phyloP scores from a whole-genome alignment of 2,329 filamentous ascomycete genomes.

The Aspergillus novofumigatus region DNA sequence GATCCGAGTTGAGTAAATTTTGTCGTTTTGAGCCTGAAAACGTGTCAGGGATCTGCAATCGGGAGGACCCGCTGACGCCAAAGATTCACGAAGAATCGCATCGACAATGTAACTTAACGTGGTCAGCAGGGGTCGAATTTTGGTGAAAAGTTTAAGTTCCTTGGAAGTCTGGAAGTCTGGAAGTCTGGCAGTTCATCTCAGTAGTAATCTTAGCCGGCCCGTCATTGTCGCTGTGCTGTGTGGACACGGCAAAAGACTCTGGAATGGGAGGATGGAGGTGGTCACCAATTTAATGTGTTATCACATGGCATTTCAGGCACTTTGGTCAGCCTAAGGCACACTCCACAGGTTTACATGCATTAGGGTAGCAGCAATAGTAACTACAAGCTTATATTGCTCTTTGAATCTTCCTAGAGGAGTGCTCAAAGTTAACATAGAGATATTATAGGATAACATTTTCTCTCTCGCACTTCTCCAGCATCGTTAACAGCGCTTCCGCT shows the following conservation, averaged over 20 bases:
- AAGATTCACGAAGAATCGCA: neutral
- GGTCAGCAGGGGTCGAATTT: neutral
- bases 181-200: too few relatives aligned
- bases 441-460: conserved; percentile 24
- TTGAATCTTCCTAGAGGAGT: too few relatives aligned
- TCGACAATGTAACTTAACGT: neutral
- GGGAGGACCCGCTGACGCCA: conserved; percentile 10
- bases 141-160: neutral
- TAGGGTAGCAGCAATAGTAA: too few relatives aligned
- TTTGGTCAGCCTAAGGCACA: neutral
- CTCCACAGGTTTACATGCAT: too few relatives aligned
- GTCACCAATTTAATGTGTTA: neutral
- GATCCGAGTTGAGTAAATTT: neutral
- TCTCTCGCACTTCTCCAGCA: conserved; percentile 31
- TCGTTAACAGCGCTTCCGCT: conserved; percentile 31
- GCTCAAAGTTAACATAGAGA: neutral
- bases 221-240: too few relatives aligned
- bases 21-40: conserved; percentile 13
- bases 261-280: too few relatives aligned
- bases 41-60: conserved; percentile 6
- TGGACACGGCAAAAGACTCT: neutral
- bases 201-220: neutral
- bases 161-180: neutral
- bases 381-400: too few relatives aligned
- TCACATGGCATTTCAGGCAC: neutral